Evolutionary conservation across 495 filamentous ascomycete genomes (phyloP).

Genomic region (Hypoxylon lienhwacheense): DNA sequence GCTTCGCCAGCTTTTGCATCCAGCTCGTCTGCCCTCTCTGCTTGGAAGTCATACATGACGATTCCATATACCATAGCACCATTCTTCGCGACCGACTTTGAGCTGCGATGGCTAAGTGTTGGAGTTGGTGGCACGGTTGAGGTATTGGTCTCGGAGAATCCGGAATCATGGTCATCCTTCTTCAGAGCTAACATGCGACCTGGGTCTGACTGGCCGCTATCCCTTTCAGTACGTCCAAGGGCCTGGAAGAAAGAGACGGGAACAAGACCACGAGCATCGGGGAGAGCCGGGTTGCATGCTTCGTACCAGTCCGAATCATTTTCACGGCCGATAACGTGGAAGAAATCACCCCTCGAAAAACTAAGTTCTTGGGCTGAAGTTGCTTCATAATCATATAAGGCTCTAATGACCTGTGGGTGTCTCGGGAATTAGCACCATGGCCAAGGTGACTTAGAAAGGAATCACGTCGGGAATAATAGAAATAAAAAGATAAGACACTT

Average conservation of each 20-base stretch:
- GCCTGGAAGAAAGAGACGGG: constrained; percentile 91
- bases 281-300: constrained; percentile 92
- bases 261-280: constrained; percentile 85
- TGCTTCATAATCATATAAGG: constrained; percentile 88
- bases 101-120: constrained; percentile 52
- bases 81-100: constrained; percentile 61
- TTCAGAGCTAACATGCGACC: constrained; percentile 59
- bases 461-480: neutral
- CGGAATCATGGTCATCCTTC: constrained; percentile 42
- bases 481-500: constrained; percentile 17
- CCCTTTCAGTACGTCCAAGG: constrained; percentile 85
- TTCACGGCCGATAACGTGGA: constrained; percentile 96
- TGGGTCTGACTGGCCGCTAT: constrained; percentile 76
- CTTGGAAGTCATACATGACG: constrained; percentile 95
- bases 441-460: constrained; percentile 10
- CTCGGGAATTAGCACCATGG: constrained; percentile 35
- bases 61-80: constrained; percentile 95
- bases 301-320: constrained; percentile 97
- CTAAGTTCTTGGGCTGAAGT: constrained; percentile 76
- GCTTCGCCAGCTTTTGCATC: constrained; percentile 94
- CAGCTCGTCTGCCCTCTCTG: constrained; percentile 91
- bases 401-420: constrained; percentile 80
- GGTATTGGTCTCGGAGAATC: constrained; percentile 50
- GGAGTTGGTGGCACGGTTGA: constrained; percentile 61
- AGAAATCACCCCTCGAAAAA: constrained; percentile 94